Evolutionary conservation across 164 flowering plant genomes (phyloP), one percentile per base, ranked within the genome.

Genomic region (Piper longum): DNA sequence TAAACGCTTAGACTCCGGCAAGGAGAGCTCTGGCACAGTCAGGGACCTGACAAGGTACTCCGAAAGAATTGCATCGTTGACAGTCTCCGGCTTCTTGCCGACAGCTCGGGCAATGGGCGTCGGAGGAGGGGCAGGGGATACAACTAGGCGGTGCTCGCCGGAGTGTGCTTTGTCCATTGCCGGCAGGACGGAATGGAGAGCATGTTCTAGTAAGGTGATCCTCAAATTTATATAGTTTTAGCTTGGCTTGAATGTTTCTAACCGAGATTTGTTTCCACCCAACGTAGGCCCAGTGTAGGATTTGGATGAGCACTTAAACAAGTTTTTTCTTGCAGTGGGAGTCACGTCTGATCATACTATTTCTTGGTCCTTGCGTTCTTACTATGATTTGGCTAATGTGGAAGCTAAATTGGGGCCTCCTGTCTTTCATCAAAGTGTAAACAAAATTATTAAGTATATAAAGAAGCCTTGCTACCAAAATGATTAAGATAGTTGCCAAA

Each of bases 61-160:
- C 40, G 75, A 54, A 54, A 87, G 68, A 60, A 68, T 64, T 44
- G 69, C 67, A 55, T 85, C 83, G 62, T 78, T 62, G 59, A 76
- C 67, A 51, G 83, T 86, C 0, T 86, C 82, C 14, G 86, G 76
- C 62, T 84, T 79, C 3, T 71, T 67, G 41, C 90, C 90, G 51
- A 52, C 78, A 4, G 65, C 89, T 17, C 78, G 85, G 18, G 90
- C 80, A 64, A 87, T 77, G 4, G 85, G 93, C 4, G 89, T 73
- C 0, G 85, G 93, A n/a, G 80, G 79, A 14, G 79, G 86, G 8
- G 78, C 73, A 5, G 69, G 13, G n/a, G 64, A 54, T 61, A 60
- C 0, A 18, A 67, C 62, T 9, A 56, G 58, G 48, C 62, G 39
- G 4, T 36, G 41, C 16, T 11, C 17, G 13, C 16, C 17, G 43